phyloP scores from a whole-genome alignment of 2,329 filamentous ascomycete genomes.

The Pseudocercospora macadamiae region DNA sequence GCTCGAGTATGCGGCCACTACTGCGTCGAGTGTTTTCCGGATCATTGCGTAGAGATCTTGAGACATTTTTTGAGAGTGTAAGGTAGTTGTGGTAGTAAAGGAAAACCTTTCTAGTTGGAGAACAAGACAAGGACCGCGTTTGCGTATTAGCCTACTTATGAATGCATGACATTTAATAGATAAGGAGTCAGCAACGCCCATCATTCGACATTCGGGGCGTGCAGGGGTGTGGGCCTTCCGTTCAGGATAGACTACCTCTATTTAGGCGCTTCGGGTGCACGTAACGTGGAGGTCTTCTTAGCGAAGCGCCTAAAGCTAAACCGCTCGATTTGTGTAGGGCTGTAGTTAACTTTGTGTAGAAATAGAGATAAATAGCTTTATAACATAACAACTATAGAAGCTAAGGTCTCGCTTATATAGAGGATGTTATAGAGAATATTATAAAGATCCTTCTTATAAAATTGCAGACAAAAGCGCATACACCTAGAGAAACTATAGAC shows the following conservation, averaged over 20 bases:
- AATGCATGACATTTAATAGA: background rate
- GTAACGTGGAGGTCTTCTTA: background rate
- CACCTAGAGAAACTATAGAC: too few species aligned
- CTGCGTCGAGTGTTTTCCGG: background rate
- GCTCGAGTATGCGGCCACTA: conserved; percentile 7
- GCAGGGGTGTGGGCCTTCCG: background rate
- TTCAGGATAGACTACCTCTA: background rate
- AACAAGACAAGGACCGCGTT: background rate
- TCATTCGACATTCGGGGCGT: background rate
- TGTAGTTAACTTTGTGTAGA: too few species aligned
- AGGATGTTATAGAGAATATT: too few species aligned
- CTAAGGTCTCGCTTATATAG: too few species aligned
- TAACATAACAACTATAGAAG: too few species aligned
- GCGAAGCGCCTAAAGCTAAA: too few species aligned
- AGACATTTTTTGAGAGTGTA: conserved; percentile 5
- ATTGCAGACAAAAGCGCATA: too few species aligned
- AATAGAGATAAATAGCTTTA: too few species aligned
- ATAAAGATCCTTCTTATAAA: too few species aligned
- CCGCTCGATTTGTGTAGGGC: too few species aligned
- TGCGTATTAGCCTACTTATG: background rate
- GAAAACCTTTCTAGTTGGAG: background rate
- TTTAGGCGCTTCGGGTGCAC: too few species aligned
- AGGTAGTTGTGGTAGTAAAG: background rate
- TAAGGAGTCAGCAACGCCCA: background rate
- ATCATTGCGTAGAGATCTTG: conserved; percentile 5